Evolutionary conservation across 805 yeast species (phyloP).

Genomic region (Candida easanensis): DNA sequence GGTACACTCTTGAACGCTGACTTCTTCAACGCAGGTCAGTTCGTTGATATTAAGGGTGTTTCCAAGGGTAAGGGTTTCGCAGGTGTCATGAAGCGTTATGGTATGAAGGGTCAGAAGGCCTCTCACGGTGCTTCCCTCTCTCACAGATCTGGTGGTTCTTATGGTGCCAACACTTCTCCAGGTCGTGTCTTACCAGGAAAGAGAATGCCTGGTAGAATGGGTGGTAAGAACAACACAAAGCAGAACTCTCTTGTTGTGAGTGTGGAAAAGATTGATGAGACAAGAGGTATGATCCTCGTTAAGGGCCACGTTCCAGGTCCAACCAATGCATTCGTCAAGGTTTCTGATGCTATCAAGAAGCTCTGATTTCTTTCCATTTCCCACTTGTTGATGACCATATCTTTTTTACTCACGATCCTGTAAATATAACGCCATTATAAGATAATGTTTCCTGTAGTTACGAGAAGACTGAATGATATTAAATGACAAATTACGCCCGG

Average conservation of each 20-base stretch:
- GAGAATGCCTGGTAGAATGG: slow-evolving; percentile 98
- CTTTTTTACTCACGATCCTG: background rate
- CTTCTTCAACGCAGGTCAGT: slow-evolving; percentile 79
- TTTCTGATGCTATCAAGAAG: slow-evolving; percentile 73
- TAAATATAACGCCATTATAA: slow-evolving; percentile 1
- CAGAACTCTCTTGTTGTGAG: slow-evolving; percentile 76
- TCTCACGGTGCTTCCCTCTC: slow-evolving; percentile 93
- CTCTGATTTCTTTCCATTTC: slow-evolving; percentile 7
- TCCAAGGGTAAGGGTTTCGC: slow-evolving; percentile 95
- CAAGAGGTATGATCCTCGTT: slow-evolving; percentile 74
- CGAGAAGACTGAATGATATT: background rate
- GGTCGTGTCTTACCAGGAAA: slow-evolving; percentile 96
- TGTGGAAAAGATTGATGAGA: slow-evolving; percentile 55
- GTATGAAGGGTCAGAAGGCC: slow-evolving; percentile 84
- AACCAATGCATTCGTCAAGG: slow-evolving; percentile 65
- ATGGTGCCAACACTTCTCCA: slow-evolving; percentile 93
- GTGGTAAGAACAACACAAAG: slow-evolving; percentile 68
- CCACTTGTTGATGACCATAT: background rate
- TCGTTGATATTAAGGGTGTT: slow-evolving; percentile 73
- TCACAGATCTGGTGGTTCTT: slow-evolving; percentile 96
- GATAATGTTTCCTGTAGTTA: too few relatives aligned
- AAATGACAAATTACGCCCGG: background rate
- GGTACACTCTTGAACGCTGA: slow-evolving; percentile 83
- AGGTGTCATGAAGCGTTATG: slow-evolving; percentile 97
- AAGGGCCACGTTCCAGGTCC: slow-evolving; percentile 94